These are phyloP conservation scores for Dendrocalamus latiflorus DNA, from an alignment of 202 grass and related monocot genomes.

Conservation along the genomic window DNA sequence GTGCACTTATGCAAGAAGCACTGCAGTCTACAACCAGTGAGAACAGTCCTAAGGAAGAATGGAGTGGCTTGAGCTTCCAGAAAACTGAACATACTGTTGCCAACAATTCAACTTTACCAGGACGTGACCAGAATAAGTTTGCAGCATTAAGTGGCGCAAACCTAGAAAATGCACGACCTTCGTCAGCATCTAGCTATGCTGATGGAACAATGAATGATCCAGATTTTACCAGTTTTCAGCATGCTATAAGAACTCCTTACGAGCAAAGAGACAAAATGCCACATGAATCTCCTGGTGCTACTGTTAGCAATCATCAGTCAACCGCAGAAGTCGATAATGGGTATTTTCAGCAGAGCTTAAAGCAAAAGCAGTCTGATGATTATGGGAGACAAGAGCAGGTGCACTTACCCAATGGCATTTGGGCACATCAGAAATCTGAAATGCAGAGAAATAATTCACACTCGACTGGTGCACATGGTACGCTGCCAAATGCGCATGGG, in stretches of 20 bases:
- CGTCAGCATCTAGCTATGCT: slow-evolving; percentile 34
- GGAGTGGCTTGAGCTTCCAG: slow-evolving; percentile 74
- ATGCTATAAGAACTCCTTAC: slow-evolving; percentile 32
- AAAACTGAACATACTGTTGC: slow-evolving; percentile 46
- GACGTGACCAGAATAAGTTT: slow-evolving; percentile 39
- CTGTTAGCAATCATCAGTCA: slow-evolving; percentile 41
- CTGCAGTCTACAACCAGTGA: slow-evolving; percentile 83
- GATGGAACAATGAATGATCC: slow-evolving; percentile 54
- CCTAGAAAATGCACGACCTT: slow-evolving; percentile 38
- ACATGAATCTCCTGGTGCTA: slow-evolving; percentile 38
- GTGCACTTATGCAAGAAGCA: slow-evolving; percentile 98
- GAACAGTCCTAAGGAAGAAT: slow-evolving; percentile 74
- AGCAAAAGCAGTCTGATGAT: slow-evolving; percentile 62
- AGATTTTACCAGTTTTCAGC: slow-evolving; percentile 53
- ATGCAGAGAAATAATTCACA: slow-evolving; percentile 50
- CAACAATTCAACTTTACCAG: slow-evolving; percentile 33
- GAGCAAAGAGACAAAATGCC: slow-evolving; percentile 43
- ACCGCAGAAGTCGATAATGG: slow-evolving; percentile 45
- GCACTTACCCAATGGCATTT: slow-evolving; percentile 46
- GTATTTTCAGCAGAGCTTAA: slow-evolving; percentile 41
- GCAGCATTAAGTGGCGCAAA: slow-evolving; percentile 32
- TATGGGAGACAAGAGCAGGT: slow-evolving; percentile 49
- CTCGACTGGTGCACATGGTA: slow-evolving; percentile 30
- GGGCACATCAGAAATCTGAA: slow-evolving; percentile 53
- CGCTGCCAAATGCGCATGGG: slow-evolving; percentile 43